phyloP scores from a whole-genome alignment of 495 filamentous ascomycete genomes.

The Penicillium psychrofluorescens region DNA sequence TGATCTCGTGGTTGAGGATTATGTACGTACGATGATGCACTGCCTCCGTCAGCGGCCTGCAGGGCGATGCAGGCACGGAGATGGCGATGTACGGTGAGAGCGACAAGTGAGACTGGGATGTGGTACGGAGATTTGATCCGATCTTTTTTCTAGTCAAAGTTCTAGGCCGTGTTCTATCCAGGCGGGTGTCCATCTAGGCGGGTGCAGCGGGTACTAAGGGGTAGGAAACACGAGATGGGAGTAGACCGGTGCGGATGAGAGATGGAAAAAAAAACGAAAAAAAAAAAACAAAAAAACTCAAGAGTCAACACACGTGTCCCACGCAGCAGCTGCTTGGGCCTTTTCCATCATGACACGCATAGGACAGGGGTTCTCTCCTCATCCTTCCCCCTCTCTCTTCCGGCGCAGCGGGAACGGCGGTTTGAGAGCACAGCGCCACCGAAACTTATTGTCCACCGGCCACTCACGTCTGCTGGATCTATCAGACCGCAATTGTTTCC shows the following conservation, averaged over 20 bases:
- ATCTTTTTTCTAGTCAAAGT: no score
- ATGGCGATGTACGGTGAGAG: conserved; percentile 1
- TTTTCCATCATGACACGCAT: neutral
- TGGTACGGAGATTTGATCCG: no score
- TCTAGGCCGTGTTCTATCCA: no score
- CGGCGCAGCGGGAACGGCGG: conserved; percentile 8
- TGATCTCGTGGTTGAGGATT: neutral
- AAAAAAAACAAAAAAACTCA: no score
- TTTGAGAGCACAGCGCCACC: conserved; percentile 8
- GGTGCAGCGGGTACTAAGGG: no score
- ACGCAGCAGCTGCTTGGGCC: no score
- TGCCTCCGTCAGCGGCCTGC: conserved; percentile 12
- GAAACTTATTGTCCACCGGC: conserved; percentile 1
- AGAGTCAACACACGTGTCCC: no score
- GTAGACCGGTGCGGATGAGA: no score
- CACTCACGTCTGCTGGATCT: conserved; percentile 15
- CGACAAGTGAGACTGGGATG: neutral
- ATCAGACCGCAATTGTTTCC: conserved; percentile 15
- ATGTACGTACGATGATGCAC: conserved; percentile 2
- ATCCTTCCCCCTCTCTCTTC: neutral
- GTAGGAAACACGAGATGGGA: no score
- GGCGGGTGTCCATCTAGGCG: no score
- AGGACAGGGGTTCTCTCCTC: no score
- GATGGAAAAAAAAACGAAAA: no score
- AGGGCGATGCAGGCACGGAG: conserved; percentile 21